Evolutionary conservation across 768 basidiomycete genomes (phyloP), one percentile per base, ranked within the genome.

Genomic region (Phanerochaete carnosa): DNA sequence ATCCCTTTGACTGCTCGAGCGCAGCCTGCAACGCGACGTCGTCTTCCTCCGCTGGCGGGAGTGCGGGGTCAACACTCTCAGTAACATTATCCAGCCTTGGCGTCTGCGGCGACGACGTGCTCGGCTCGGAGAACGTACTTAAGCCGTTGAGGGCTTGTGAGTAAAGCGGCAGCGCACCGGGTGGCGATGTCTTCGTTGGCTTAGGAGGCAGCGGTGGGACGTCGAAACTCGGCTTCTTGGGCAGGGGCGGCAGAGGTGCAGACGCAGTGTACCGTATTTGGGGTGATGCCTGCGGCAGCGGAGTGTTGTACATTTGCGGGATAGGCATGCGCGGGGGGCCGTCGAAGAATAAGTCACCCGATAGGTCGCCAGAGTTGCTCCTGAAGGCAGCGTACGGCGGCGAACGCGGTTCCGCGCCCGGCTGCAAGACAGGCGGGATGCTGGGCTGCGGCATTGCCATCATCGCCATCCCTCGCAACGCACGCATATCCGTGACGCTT

Each of bases 81-180:
- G 37, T 3, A 7, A 39, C 37, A 13, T 23, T 16, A 13, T 29
- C 35, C n/a, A 56, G n/a, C n/a, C n/a, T 16, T 25, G 55, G 23
- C 39, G 39, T 43, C 39, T 43, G 39, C 16, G 39, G 11, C 4
- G 4, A 43, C 19, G 39, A 43, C 4, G 39, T 43, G 55, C 37
- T 37, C 15, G 55, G 55, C 30, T 54, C 9, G 33, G 52, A 33
- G 29, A 32, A 15, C 11, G 52, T 3, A 16, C 30, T 9, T 2
- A 49, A 25, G 30, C 25, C 12, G 54, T 23, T 26, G 23, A 70
- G 68, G 28, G 77, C 78, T 15, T 79, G 77, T 78, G 75, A 75
- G 1, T 80, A 80, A 61, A 76, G 76, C 45, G 78, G 79, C 0
- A 56, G 45, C 77, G 78, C 0, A 8, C 39, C 25, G 11, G 62